A percentile compares a stretch with the other conserved stretches of the same genome.
phyloP scores from a whole-genome alignment of 352 stramenopile genomes.

The Phytophthora vignae region DNA sequence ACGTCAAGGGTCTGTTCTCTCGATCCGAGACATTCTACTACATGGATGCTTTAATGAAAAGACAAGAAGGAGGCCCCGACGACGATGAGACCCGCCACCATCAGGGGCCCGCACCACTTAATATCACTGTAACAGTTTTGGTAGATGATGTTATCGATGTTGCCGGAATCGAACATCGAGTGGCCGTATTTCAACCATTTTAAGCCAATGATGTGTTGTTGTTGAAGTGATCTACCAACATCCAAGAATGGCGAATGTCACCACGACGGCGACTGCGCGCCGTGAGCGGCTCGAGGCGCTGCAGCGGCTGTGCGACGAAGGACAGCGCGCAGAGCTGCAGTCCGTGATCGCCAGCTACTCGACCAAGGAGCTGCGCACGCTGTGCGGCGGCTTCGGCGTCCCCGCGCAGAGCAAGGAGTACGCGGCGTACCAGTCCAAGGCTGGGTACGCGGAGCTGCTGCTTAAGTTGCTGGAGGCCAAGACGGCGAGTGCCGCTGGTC shows the following conservation, averaged over 20 bases:
- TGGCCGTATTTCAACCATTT: too few relatives aligned
- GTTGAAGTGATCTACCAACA: too few relatives aligned
- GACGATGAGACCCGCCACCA: too few relatives aligned
- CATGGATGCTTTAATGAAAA: too few relatives aligned
- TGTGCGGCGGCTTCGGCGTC: constrained; percentile 18
- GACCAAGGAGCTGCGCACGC: constrained; percentile 16
- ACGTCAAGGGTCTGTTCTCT: too few relatives aligned
- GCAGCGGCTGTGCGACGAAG: constrained; percentile 18
- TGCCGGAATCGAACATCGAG: too few relatives aligned
- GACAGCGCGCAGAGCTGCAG: constrained; percentile 9
- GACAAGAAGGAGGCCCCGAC: too few relatives aligned
- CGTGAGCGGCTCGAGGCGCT: constrained; percentile 17
- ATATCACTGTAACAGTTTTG: too few relatives aligned
- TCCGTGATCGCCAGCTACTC: constrained; percentile 6
- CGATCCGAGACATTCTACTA: too few relatives aligned
- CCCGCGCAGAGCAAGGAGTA: constrained; percentile 24
- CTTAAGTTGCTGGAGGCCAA: constrained; percentile 18
- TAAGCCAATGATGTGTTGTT: too few relatives aligned
- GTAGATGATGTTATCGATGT: too few relatives aligned
- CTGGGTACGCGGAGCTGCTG: constrained; percentile 14
- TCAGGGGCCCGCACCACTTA: too few relatives aligned
- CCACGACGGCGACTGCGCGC: neutral
- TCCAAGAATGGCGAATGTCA: neutral
- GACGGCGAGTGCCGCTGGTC: neutral
- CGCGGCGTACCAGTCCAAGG: constrained; percentile 23